Conservation (phyloP, 441 rosid species). For the Jatropha multifida region DNA sequence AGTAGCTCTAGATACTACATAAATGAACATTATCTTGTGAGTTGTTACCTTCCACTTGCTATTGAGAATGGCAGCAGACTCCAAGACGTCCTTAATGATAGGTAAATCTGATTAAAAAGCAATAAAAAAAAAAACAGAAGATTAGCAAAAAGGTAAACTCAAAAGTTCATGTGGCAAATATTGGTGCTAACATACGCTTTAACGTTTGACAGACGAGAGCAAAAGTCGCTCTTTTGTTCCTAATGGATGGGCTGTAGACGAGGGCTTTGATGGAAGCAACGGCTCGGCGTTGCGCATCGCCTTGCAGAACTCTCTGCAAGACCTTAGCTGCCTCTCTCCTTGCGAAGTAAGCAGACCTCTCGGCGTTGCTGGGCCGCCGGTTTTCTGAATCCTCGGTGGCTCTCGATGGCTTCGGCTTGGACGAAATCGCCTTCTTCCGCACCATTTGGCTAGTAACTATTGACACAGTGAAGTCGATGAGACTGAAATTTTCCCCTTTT, state of each 20-base stretch:
- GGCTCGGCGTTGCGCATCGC: slow-evolving; percentile 79
- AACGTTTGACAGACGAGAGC: slow-evolving; percentile 95
- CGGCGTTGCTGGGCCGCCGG: slow-evolving; percentile 39
- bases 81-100: slow-evolving; percentile 69
- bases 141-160: neutral
- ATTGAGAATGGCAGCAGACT: slow-evolving; percentile 51
- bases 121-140: neutral
- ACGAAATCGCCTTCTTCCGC: slow-evolving; percentile 27
- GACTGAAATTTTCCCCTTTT: neutral
- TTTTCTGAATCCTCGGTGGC: slow-evolving; percentile 28
- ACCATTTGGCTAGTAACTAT: neutral
- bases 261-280: slow-evolving; percentile 77
- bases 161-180: neutral
- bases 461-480: neutral
- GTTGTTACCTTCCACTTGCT: slow-evolving; percentile 74
- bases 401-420: slow-evolving; percentile 26
- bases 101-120: slow-evolving; percentile 48
- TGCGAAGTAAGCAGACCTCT: slow-evolving; percentile 74
- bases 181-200: slow-evolving; percentile 44
- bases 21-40: neutral
- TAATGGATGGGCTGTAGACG: slow-evolving; percentile 69
- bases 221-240: slow-evolving; percentile 78
- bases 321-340: slow-evolving; percentile 88
- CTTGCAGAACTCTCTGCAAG: slow-evolving; percentile 60
- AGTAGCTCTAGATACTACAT: too few relatives aligned